A percentile compares a stretch with the other conserved stretches of the same genome.
Evolutionary conservation across 2,329 filamentous ascomycete species (phyloP).

Genomic region (Cordyceps fumosorosea): DNA sequence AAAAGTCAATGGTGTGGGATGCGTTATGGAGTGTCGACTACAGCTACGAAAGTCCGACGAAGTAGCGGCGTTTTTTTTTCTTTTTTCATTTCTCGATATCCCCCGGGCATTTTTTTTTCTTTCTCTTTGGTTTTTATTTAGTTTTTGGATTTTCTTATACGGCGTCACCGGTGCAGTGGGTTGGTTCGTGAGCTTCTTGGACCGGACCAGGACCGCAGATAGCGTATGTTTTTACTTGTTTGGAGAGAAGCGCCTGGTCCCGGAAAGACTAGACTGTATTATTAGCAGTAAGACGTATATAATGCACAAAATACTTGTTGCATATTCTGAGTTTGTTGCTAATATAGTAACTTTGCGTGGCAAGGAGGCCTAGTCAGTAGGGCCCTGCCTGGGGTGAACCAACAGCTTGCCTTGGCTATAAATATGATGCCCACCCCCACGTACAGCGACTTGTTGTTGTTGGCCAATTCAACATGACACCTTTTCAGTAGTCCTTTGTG

Average conservation of each 20-base stretch:
- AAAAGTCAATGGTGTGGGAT: constrained; percentile 54
- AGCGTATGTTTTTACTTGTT: not conserved
- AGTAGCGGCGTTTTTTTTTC: constrained; percentile 7
- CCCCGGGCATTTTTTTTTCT: constrained; percentile 13
- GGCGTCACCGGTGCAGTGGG: constrained; percentile 3
- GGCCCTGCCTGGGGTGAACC: not conserved
- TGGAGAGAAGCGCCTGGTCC: not conserved
- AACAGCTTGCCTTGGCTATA: no score
- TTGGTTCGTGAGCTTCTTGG: not conserved
- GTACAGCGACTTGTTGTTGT: no score
- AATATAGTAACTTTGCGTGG: no score
- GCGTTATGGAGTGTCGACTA: constrained; percentile 56
- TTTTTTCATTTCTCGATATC: not conserved
- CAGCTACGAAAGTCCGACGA: constrained; percentile 41
- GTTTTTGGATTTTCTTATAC: not conserved
- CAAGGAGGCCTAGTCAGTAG: no score
- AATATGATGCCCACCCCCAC: no score
- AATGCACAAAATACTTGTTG: not conserved
- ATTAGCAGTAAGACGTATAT: constrained; percentile 7
- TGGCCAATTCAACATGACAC: no score
- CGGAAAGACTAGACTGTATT: constrained; percentile 5
- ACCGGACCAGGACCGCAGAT: not conserved
- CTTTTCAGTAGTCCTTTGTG: no score
- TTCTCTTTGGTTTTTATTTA: not conserved
- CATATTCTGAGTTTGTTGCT: no score